phyloP scores from a whole-genome alignment of 192 early-diverging fungal species.

The Rhizophlyctis rosea region DNA sequence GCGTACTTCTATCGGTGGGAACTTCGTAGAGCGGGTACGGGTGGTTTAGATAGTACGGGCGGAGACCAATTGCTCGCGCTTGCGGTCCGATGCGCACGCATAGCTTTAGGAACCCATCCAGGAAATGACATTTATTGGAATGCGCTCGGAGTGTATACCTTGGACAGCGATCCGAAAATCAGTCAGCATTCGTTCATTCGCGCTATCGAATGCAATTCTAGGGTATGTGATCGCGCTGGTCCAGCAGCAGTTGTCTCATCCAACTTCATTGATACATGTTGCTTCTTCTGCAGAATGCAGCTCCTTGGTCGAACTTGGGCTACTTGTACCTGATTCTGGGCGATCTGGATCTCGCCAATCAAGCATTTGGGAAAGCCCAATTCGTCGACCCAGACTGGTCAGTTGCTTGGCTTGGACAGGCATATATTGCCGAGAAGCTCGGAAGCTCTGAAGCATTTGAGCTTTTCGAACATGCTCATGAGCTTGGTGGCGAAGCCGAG shows the following conservation, averaged over 20 bases:
- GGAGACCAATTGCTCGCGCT: background rate
- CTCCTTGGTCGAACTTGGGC: constrained; percentile 82
- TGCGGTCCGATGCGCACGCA: constrained; percentile 19
- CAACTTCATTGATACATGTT: no score
- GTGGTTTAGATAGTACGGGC: background rate
- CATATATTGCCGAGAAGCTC: constrained; percentile 64
- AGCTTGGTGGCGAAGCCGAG: constrained; percentile 47
- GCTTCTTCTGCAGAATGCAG: constrained; percentile 40
- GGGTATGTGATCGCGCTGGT: constrained; percentile 60
- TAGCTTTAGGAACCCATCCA: constrained; percentile 36
- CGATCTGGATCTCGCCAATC: constrained; percentile 73
- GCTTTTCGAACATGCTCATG: constrained; percentile 76
- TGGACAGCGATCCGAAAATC: constrained; percentile 46
- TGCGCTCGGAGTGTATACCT: constrained; percentile 64
- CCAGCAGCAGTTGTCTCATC: background rate
- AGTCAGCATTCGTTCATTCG: constrained; percentile 85
- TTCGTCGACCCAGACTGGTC: constrained; percentile 74
- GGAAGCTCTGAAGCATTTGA: constrained; percentile 55
- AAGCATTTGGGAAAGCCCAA: constrained; percentile 70
- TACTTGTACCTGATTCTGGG: constrained; percentile 67
- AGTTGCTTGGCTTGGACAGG: constrained; percentile 84
- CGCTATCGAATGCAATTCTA: constrained; percentile 65
- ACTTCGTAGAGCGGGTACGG: background rate
- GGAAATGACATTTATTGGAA: constrained; percentile 62
- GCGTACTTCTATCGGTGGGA: constrained; percentile 28